phyloP scores from a whole-genome alignment of 345 rosid genomes.

The Cardamine chenopodiifolia region DNA sequence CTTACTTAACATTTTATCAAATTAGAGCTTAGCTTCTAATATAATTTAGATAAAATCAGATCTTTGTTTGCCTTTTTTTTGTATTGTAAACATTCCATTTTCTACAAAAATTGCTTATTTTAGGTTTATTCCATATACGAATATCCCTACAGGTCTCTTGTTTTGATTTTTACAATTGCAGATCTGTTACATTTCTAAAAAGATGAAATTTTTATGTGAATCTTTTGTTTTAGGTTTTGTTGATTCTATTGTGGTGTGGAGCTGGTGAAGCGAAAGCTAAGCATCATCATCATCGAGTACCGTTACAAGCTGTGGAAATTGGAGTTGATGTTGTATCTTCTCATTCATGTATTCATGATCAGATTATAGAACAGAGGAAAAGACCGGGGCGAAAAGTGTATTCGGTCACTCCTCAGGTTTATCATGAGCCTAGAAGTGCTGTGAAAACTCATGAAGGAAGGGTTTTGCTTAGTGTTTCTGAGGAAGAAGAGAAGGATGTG shows the following conservation, averaged over 20 bases:
- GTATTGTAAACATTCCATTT: conserved; percentile 15
- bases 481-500: conserved; percentile 53
- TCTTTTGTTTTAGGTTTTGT: conserved; percentile 57
- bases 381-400: conserved; percentile 81
- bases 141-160: background rate
- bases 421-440: conserved; percentile 51
- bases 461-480: conserved; percentile 65
- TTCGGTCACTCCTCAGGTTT: conserved; percentile 88
- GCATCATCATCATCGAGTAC: conserved; percentile 40
- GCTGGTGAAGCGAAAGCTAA: conserved; percentile 48
- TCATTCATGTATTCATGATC: conserved; percentile 96
- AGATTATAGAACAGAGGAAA: conserved; percentile 84
- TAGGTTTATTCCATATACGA: background rate
- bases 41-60: conserved; percentile 13
- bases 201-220: background rate
- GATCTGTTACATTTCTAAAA: background rate
- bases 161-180: background rate
- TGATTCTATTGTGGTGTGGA: conserved; percentile 55
- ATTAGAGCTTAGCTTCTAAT: background rate
- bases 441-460: conserved; percentile 64
- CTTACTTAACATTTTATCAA: background rate
- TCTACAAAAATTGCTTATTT: conserved; percentile 23
- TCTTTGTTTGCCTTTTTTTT: conserved; percentile 25
- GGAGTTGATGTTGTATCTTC: conserved; percentile 53
- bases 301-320: conserved; percentile 47